phyloP scores from a whole-genome alignment of 2,329 filamentous ascomycete genomes.

The Pyrenochaeta sp. region DNA sequence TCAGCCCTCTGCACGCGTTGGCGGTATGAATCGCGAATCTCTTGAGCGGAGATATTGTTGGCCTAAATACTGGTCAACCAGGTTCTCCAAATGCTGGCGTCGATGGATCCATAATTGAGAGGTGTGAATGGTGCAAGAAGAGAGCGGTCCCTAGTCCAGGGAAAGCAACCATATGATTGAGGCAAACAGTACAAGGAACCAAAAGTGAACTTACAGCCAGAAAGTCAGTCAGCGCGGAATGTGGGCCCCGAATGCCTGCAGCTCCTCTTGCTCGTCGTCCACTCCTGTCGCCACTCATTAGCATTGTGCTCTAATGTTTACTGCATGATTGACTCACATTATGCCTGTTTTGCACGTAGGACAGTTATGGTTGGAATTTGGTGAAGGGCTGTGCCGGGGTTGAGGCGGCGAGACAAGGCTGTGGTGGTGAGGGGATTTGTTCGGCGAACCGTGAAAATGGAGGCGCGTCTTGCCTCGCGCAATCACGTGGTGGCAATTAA shows the following conservation, averaged over 20 bases:
- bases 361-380: no score
- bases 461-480: constrained; percentile 30
- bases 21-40: constrained; percentile 67
- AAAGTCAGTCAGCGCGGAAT: constrained; percentile 73
- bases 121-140: no score
- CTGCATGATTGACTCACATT: constrained; percentile 22
- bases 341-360: not conserved
- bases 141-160: no score
- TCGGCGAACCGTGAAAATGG: no score
- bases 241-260: constrained; percentile 62
- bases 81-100: not conserved
- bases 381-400: no score
- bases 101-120: no score
- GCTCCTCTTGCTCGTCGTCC: constrained; percentile 49
- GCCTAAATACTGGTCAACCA: constrained; percentile 58
- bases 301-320: constrained; percentile 4
- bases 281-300: constrained; percentile 38
- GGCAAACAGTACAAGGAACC: not conserved
- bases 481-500: constrained; percentile 44
- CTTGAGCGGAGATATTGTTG: constrained; percentile 74
- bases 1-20: constrained; percentile 60
- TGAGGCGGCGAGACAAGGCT: no score
- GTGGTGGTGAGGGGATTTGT: no score
- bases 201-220: constrained; percentile 60
- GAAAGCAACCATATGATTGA: no score